Evolutionary conservation across 305 asterid species (phyloP).

Genomic region (Monarda citriodora): DNA sequence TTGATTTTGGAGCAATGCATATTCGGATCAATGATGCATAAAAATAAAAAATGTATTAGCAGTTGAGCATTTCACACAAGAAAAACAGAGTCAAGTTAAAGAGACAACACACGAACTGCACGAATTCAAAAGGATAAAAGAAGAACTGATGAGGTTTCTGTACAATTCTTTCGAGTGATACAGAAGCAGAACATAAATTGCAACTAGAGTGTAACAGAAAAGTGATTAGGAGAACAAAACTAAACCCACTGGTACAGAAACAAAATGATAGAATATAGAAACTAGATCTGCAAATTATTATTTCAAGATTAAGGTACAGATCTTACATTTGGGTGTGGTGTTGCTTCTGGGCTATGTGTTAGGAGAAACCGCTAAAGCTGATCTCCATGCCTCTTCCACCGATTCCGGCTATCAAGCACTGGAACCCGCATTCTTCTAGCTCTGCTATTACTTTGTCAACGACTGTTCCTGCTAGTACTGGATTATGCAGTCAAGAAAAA

Average conservation of each 20-base stretch:
- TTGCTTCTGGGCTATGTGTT: conserved; percentile 24
- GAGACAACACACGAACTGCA: background rate
- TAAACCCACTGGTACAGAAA: background rate
- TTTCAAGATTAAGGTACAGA: conserved; percentile 24
- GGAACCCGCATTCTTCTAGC: conserved; percentile 75
- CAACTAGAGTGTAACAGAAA: conserved; percentile 9
- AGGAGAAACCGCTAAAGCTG: conserved; percentile 59
- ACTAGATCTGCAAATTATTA: conserved; percentile 15
- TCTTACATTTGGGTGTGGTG: conserved; percentile 24
- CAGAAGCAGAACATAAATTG: conserved; percentile 1
- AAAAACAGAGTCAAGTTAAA: too few species aligned
- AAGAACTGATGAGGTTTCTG: background rate
- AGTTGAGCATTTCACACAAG: too few species aligned
- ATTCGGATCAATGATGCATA: too few species aligned
- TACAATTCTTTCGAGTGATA: conserved; percentile 8
- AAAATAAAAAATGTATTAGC: too few species aligned
- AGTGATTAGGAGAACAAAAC: background rate
- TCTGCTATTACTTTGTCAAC: conserved; percentile 79
- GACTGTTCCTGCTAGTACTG: conserved; percentile 84
- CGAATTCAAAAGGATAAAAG: background rate
- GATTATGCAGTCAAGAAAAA: conserved; percentile 44
- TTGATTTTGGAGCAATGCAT: too few species aligned
- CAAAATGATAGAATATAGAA: background rate
- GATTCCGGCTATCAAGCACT: conserved; percentile 84
- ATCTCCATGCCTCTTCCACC: conserved; percentile 93